These are phyloP conservation scores for Trichophyton equinum DNA, from an alignment of 2,329 filamentous ascomycete species.

Conservation along the genomic window DNA sequence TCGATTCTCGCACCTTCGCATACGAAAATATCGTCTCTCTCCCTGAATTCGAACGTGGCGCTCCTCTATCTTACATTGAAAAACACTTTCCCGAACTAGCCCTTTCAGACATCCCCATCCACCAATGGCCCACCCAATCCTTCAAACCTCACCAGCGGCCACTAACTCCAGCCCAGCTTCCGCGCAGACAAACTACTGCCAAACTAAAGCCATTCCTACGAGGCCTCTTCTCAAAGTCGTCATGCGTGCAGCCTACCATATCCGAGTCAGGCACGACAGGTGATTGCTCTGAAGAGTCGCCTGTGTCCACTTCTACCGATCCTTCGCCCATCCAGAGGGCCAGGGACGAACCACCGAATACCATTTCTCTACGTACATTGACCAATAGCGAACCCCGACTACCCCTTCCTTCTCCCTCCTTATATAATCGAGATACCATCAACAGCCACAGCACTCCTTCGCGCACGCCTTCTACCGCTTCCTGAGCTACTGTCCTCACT, in stretches of 20 bases:
- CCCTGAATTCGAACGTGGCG: neutral
- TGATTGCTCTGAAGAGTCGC: neutral
- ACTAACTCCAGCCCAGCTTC: neutral
- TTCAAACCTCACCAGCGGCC: neutral
- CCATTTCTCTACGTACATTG: neutral
- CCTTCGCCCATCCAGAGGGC: neutral
- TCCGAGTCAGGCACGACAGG: neutral
- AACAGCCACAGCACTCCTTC: neutral
- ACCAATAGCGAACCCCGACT: slow-evolving; percentile 1
- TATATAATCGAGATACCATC: neutral
- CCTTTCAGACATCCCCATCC: neutral
- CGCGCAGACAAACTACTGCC: neutral
- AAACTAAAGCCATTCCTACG: neutral
- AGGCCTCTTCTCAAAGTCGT: neutral
- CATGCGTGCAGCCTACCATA: neutral
- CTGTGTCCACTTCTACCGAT: neutral
- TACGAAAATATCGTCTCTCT: neutral
- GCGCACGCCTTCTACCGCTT: neutral
- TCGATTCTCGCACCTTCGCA: neutral
- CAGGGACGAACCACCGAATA: neutral
- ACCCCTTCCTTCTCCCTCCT: neutral
- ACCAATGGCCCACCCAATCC: neutral
- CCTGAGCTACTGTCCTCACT: neutral
- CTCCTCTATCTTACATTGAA: slow-evolving; percentile 1
- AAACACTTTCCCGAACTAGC: neutral